Percentiles rank a stretch among this genome's conserved stretches.
These are phyloP conservation scores for Striga hermonthica DNA, from an alignment of 305 asterid species.

Conservation along the genomic window DNA sequence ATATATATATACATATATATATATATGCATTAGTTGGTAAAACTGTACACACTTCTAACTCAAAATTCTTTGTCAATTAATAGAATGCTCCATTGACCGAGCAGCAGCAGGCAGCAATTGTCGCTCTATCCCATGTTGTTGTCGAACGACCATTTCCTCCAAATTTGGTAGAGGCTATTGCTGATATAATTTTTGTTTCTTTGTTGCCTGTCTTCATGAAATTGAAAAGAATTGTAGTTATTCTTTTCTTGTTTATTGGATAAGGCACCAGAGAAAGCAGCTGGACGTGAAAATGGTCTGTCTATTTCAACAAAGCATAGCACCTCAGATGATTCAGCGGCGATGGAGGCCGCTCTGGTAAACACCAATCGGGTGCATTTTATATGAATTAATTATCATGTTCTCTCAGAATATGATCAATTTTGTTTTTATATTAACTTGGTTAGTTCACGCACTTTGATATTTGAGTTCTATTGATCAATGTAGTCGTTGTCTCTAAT, in stretches of 20 bases:
- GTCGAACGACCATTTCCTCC: constrained; percentile 85
- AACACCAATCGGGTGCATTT: constrained; percentile 74
- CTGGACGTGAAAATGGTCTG: constrained; percentile 57
- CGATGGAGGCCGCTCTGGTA: constrained; percentile 67
- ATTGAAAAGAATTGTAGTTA: constrained; percentile 19
- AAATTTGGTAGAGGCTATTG: constrained; percentile 54
- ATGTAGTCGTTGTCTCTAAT: constrained; percentile 8
- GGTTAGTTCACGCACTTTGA: constrained; percentile 14
- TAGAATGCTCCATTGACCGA: constrained; percentile 94
- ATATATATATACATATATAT: too few species aligned
- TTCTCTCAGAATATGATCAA: constrained; percentile 13
- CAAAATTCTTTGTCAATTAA: constrained; percentile 10
- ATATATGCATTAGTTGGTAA: neutral
- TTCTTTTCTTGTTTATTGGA: constrained; percentile 23
- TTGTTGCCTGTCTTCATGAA: constrained; percentile 9
- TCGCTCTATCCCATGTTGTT: constrained; percentile 90
- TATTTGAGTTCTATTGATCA: neutral
- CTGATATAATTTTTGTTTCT: constrained; percentile 25
- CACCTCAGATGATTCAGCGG: constrained; percentile 60
- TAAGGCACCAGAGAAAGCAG: constrained; percentile 61
- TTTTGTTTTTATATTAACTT: constrained; percentile 15
- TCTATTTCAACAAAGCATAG: constrained; percentile 55
- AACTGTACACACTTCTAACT: constrained; percentile 1
- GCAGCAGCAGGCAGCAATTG: constrained; percentile 84
- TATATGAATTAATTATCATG: constrained; percentile 22